phyloP scores from a whole-genome alignment of 257 asterid genomes.

The Scutellaria galericulata region DNA sequence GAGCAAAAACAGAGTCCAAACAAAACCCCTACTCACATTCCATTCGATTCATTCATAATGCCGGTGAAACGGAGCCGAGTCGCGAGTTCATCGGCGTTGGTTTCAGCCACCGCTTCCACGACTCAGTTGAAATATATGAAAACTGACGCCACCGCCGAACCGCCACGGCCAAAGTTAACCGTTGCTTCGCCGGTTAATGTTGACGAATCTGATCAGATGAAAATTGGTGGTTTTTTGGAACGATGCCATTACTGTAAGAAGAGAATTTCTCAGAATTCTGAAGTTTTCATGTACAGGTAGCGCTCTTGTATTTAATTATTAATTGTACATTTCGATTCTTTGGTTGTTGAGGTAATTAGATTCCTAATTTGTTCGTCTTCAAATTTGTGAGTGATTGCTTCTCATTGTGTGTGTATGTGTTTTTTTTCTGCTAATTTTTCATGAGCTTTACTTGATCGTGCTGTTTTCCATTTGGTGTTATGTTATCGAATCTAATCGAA shows the following conservation, averaged over 20 bases:
- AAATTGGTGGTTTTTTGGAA: slow-evolving; percentile 49
- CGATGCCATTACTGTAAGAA: slow-evolving; percentile 53
- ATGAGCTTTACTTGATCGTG: background rate
- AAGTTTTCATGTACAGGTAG: slow-evolving; percentile 68
- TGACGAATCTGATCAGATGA: slow-evolving; percentile 21
- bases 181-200: slow-evolving; percentile 36
- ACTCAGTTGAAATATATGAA: slow-evolving; percentile 29
- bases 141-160: slow-evolving; percentile 35
- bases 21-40: slow-evolving; percentile 36
- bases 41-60: slow-evolving; percentile 31
- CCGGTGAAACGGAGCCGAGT: slow-evolving; percentile 45
- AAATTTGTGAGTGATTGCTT: background rate
- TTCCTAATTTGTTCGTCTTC: background rate
- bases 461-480: too few species aligned
- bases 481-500: too few species aligned
- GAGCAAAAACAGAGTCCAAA: background rate
- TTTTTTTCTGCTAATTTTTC: background rate
- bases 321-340: background rate
- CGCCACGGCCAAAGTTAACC: slow-evolving; percentile 31
- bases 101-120: slow-evolving; percentile 13
- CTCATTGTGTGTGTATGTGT: background rate
- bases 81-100: slow-evolving; percentile 35
- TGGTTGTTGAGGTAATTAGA: background rate
- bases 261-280: slow-evolving; percentile 46
- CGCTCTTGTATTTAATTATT: background rate